Evolutionary conservation across 352 stramenopile genomes (phyloP), one percentile per base, ranked within the genome.

Genomic region (Globisporangium ultimum): DNA sequence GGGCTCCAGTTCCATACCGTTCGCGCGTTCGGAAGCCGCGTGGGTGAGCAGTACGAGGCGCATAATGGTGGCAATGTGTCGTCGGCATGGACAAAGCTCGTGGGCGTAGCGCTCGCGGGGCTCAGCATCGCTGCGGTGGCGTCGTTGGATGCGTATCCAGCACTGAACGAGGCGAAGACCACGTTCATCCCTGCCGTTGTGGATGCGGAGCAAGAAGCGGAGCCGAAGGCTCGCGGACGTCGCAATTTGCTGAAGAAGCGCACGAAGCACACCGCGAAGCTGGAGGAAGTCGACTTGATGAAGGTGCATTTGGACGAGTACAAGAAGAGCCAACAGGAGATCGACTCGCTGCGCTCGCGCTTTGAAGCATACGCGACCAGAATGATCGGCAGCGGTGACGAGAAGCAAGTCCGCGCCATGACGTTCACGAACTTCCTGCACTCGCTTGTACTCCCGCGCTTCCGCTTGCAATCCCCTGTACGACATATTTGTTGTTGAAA

Each of bases 351-450:
- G 2, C 61, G 64, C 15, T 53, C 60, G 42, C 72, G 76, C 46
- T 93, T 93, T 40, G 67, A 89, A 32, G 59, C 71, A 52, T 93
- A 79, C 55, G 81, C 84, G 41, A 85, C 53, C 61, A 66, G 76
- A 36, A 5, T 36, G 58, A 75, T 55, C 22, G 57, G 89, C 32
- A 63, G 70, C 2, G 34, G 48, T 0, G 63, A 56, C 8, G 68
- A 66, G 11, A 63, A 66, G 45, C 45, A 51, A 9, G 66, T 63
- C 20, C 71, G 70, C 34, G 73, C 60, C 49, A 91, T 93, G 84
- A 93, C 67, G n/a, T 91, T 89, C 63, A 91, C 84, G 15, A 75
- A 91, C 68, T 93, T 93, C 55, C 49, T 93, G 49, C 80, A 90
- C 58, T 89, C 84, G 52, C 70, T 90, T 40, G 74, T 88, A 24